Evolutionary conservation across 2,329 filamentous ascomycete species (phyloP).

Genomic region (Xylaria sp.): DNA sequence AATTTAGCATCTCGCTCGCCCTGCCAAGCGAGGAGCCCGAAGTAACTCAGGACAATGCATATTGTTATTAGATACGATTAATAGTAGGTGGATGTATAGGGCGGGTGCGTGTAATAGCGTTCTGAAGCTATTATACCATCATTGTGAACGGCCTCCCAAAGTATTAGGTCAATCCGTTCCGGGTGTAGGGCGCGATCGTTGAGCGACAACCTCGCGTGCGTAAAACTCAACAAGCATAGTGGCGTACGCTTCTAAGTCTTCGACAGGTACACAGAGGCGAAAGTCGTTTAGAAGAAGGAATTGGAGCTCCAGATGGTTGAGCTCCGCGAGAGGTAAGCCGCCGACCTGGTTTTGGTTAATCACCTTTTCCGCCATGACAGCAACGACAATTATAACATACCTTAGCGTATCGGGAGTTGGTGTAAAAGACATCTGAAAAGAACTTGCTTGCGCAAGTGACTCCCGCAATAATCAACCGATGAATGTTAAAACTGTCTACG

Average conservation of each 20-base stretch:
- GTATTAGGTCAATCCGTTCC: conserved; percentile 31
- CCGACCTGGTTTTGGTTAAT: conserved; percentile 74
- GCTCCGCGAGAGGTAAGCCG: conserved; percentile 87
- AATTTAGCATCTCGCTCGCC: conserved; percentile 15
- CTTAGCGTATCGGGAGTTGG: conserved; percentile 99
- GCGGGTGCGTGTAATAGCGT: conserved; percentile 18
- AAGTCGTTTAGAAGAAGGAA: conserved; percentile 97
- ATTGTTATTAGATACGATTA: conserved; percentile 39
- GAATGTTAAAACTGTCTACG: conserved; percentile 99
- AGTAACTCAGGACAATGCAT: conserved; percentile 11
- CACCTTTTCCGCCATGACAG: conserved; percentile 17
- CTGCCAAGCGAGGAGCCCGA: conserved; percentile 7
- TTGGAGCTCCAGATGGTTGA: conserved; percentile 96
- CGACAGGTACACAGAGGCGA: conserved; percentile 88
- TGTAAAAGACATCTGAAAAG: conserved; percentile 99
- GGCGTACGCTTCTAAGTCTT: conserved; percentile 95
- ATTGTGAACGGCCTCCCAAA: conserved; percentile 1
- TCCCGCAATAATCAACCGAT: conserved; percentile 93
- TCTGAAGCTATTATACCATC: conserved; percentile 8
- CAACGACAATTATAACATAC: conserved; percentile 61
- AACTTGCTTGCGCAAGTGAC: conserved; percentile 99
- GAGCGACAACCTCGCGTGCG: conserved; percentile 81
- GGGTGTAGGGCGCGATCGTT: conserved; percentile 45
- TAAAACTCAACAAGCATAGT: conserved; percentile 99
- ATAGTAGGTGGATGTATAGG: conserved; percentile 26